A percentile compares a stretch with the other conserved stretches of the same genome.
phyloP scores from a whole-genome alignment of 768 basidiomycete genomes.

The Collybia sordida region DNA sequence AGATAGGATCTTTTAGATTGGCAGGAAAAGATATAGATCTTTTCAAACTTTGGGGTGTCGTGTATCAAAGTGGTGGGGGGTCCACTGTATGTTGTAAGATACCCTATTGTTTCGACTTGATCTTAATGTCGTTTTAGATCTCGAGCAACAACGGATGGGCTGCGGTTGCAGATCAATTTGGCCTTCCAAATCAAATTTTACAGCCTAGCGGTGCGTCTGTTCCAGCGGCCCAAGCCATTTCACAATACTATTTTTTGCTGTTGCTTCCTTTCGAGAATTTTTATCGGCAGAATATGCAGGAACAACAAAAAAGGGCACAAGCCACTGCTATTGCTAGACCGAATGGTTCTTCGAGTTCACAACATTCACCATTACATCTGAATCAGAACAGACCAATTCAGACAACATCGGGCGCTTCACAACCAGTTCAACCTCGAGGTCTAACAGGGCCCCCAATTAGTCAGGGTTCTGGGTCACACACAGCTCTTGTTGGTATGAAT shows the following conservation, averaged over 20 bases:
- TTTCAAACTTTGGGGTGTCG: slow-evolving; percentile 69
- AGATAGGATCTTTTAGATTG: slow-evolving; percentile 63
- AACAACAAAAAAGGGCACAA: slow-evolving; percentile 57
- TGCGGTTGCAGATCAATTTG: slow-evolving; percentile 51
- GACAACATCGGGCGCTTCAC: no score
- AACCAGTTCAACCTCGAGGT: slow-evolving; percentile 18
- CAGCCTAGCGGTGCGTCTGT: slow-evolving; percentile 43
- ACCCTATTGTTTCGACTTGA: slow-evolving; percentile 8
- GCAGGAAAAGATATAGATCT: slow-evolving; percentile 76
- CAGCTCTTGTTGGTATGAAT: slow-evolving; percentile 19
- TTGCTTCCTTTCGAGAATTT: slow-evolving; percentile 72
- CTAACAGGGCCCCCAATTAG: no score
- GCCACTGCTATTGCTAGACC: no score
- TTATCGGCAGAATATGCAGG: slow-evolving; percentile 61
- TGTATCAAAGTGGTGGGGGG: slow-evolving; percentile 60
- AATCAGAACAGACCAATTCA: no score
- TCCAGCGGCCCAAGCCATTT: slow-evolving; percentile 50
- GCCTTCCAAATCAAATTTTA: slow-evolving; percentile 55
- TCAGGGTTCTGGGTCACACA: background rate
- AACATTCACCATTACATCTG: no score
- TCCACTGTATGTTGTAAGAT: slow-evolving; percentile 46
- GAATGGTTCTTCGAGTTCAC: no score
- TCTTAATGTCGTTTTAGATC: slow-evolving; percentile 34
- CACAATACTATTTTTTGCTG: slow-evolving; percentile 60
- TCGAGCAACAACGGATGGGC: slow-evolving; percentile 56